These are phyloP conservation scores for Purpureocillium lavendulum DNA, from an alignment of 2,329 filamentous ascomycete genomes.

Conservation along the genomic window DNA sequence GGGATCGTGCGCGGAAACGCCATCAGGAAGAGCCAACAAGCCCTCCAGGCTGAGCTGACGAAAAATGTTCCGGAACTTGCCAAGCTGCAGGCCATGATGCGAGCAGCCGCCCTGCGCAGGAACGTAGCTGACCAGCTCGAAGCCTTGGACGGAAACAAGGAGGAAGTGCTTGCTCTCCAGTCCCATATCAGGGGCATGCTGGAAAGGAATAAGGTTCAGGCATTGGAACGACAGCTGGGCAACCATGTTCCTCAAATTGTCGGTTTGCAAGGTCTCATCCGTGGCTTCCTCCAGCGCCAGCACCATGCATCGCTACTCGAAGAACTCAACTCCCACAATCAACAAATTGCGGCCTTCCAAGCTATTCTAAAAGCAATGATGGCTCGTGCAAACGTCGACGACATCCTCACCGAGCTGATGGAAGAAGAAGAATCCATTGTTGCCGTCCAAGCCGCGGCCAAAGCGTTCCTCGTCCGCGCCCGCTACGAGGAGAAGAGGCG, in stretches of 20 bases:
- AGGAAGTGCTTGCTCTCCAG: conserved; percentile 44
- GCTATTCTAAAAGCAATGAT: conserved; percentile 71
- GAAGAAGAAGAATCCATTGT: conserved; percentile 71
- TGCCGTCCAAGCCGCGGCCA: conserved; percentile 65
- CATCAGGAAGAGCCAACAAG: conserved; percentile 33
- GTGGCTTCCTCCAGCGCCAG: conserved; percentile 58
- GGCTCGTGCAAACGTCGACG: conserved; percentile 63
- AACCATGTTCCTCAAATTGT: conserved; percentile 48
- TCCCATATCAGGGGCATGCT: conserved; percentile 54
- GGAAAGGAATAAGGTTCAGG: conserved; percentile 39
- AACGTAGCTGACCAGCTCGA: conserved; percentile 40
- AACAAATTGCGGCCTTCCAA: conserved; percentile 64
- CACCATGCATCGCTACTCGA: conserved; percentile 55
- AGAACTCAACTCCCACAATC: conserved; percentile 59
- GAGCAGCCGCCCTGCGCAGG: conserved; percentile 46
- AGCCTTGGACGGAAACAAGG: conserved; percentile 35
- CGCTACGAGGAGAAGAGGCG: conserved; percentile 77
- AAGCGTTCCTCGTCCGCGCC: conserved; percentile 64
- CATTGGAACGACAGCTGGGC: conserved; percentile 46
- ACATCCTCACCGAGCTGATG: conserved; percentile 68
- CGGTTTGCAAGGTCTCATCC: conserved; percentile 56
- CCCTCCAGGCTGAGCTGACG: conserved; percentile 39
- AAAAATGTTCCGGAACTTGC: conserved; percentile 34
- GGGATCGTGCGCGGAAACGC: conserved; percentile 36
- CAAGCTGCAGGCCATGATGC: conserved; percentile 42